Conservation (phyloP, 495 filamentous ascomycete genomes). For the Echria macrotheca region DNA sequence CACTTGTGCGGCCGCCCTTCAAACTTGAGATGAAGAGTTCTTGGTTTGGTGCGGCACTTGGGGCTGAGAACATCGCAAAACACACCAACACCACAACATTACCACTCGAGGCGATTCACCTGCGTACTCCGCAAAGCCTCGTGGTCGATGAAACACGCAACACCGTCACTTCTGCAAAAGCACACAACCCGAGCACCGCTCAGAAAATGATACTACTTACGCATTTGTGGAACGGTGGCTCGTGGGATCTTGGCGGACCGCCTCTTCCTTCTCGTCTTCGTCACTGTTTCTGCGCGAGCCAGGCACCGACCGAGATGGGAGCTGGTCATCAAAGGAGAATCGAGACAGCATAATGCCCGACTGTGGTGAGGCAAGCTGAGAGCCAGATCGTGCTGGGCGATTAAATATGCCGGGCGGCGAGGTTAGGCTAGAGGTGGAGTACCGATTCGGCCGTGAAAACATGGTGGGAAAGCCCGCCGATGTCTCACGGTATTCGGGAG, state of each 20-base stretch:
- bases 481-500: conserved; percentile 82
- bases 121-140: too few relatives aligned
- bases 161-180: neutral
- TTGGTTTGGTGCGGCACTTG: too few relatives aligned
- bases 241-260: conserved; percentile 57
- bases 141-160: too few relatives aligned
- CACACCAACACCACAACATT: too few relatives aligned
- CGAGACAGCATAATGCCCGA: conserved; percentile 47
- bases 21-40: too few relatives aligned
- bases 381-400: conserved; percentile 66
- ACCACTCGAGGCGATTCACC: too few relatives aligned
- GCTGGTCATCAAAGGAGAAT: conserved; percentile 48
- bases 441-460: conserved; percentile 72
- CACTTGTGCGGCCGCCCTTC: too few relatives aligned
- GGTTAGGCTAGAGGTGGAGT: conserved; percentile 74
- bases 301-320: conserved; percentile 78
- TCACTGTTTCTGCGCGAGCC: conserved; percentile 79
- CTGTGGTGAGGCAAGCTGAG: conserved; percentile 58
- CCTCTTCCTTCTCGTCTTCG: conserved; percentile 66
- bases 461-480: conserved; percentile 61
- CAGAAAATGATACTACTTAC: conserved; percentile 45
- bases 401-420: conserved; percentile 73
- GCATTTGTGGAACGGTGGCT: conserved; percentile 60
- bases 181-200: neutral
- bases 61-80: too few relatives aligned